Conservation (phyloP, 2,329 filamentous ascomycete genomes). For the Mycosphaerella sp. region DNA sequence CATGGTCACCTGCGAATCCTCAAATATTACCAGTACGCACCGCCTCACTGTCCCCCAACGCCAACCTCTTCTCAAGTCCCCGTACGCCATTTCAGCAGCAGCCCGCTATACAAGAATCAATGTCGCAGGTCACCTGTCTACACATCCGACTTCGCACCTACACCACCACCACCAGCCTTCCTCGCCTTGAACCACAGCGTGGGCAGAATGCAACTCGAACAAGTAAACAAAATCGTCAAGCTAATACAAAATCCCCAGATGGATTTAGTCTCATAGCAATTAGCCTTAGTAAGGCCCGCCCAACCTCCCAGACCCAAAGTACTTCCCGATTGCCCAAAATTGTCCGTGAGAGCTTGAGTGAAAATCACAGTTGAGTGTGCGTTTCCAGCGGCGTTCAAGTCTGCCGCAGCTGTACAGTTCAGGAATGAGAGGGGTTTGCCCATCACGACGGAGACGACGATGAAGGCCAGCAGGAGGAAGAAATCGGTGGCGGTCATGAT, state of each 20-base stretch:
- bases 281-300: slow-evolving; percentile 56
- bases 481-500: slow-evolving; percentile 63
- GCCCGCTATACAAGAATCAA: background rate
- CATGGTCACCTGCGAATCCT: background rate
- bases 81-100: background rate
- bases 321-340: slow-evolving; percentile 47
- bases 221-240: slow-evolving; percentile 53
- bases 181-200: slow-evolving; percentile 47
- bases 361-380: slow-evolving; percentile 49
- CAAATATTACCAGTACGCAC: background rate
- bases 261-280: slow-evolving; percentile 78
- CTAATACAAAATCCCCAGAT: slow-evolving; percentile 82
- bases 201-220: slow-evolving; percentile 42
- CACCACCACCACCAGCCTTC: slow-evolving; percentile 32
- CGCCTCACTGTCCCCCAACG: background rate
- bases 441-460: slow-evolving; percentile 69
- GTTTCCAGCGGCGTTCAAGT: slow-evolving; percentile 41
- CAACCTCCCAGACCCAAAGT: slow-evolving; percentile 48
- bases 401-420: slow-evolving; percentile 57
- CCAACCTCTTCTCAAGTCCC: background rate
- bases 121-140: background rate
- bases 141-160: slow-evolving; percentile 14
- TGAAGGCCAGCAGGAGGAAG: slow-evolving; percentile 66
- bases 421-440: slow-evolving; percentile 76
- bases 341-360: slow-evolving; percentile 47